phyloP scores from a whole-genome alignment of 768 basidiomycete genomes.

The Boletus patriciae region DNA sequence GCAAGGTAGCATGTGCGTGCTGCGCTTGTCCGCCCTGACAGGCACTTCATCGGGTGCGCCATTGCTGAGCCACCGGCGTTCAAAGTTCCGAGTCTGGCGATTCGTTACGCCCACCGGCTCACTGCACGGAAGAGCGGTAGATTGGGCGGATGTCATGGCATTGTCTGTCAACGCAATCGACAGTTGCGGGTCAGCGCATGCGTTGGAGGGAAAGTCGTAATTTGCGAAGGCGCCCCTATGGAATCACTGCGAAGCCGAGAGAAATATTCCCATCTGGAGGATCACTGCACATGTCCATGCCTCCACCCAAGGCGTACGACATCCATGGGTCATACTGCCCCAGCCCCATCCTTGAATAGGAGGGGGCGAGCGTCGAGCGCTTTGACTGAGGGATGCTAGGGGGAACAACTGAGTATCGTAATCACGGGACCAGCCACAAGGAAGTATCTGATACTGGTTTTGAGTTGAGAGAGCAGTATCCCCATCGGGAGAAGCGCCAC shows the following conservation, averaged over 20 bases:
- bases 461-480: neutral
- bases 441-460: too few species aligned
- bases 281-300: neutral
- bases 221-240: neutral
- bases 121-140: neutral
- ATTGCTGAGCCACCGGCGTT: conserved; percentile 16
- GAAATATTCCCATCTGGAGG: neutral
- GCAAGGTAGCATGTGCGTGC: neutral
- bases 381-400: neutral
- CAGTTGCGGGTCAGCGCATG: neutral
- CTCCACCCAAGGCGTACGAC: neutral
- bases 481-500: neutral
- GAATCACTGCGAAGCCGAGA: neutral
- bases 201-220: neutral
- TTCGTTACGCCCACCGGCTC: neutral
- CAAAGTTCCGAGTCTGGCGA: neutral
- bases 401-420: too few species aligned
- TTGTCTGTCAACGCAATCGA: neutral
- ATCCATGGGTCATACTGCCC: neutral
- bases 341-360: neutral
- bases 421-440: too few species aligned
- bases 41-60: neutral
- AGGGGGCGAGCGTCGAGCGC: neutral
- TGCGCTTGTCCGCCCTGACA: conserved; percentile 13
- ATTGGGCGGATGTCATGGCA: neutral